Evolutionary conservation across 192 early-diverging fungal species (phyloP).

Genomic region (Coemansia sp.): DNA sequence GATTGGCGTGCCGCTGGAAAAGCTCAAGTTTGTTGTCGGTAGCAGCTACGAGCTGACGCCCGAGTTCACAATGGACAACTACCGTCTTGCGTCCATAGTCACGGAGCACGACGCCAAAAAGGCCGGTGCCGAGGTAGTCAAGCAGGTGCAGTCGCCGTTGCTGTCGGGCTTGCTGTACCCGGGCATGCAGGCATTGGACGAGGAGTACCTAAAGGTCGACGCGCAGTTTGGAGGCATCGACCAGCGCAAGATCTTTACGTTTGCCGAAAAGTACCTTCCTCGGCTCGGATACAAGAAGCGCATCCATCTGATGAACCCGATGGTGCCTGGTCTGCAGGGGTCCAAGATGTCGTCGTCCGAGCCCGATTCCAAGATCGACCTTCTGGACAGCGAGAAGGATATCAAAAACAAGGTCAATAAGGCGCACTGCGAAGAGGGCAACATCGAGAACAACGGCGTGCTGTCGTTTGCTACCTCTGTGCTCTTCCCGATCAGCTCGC

Average conservation of each 20-base stretch:
- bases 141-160: slow-evolving; percentile 85
- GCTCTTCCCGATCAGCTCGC: slow-evolving; percentile 82
- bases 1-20: slow-evolving; percentile 92
- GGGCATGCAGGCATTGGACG: slow-evolving; percentile 95
- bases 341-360: slow-evolving; percentile 97
- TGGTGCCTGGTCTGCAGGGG: slow-evolving; percentile 94
- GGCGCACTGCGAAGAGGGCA: slow-evolving; percentile 97
- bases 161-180: slow-evolving; percentile 97
- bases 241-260: slow-evolving; percentile 99
- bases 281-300: slow-evolving; percentile 94
- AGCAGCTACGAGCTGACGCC: slow-evolving; percentile 85
- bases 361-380: slow-evolving; percentile 95
- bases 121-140: slow-evolving; percentile 98
- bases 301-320: slow-evolving; percentile 96
- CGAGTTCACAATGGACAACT: slow-evolving; percentile 91
- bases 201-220: slow-evolving; percentile 94
- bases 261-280: slow-evolving; percentile 95
- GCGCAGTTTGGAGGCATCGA: slow-evolving; percentile 97
- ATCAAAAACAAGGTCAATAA: slow-evolving; percentile 87
- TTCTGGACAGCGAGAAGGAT: slow-evolving; percentile 80
- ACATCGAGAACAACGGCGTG: slow-evolving; percentile 87
- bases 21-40: slow-evolving; percentile 88
- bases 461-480: slow-evolving; percentile 88
- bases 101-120: slow-evolving; percentile 97
- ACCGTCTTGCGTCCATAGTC: slow-evolving; percentile 78